Evolutionary conservation across 2,329 filamentous ascomycete species (phyloP), one percentile per base, ranked within the genome.

Genomic region (Fusarium praegraminearum): DNA sequence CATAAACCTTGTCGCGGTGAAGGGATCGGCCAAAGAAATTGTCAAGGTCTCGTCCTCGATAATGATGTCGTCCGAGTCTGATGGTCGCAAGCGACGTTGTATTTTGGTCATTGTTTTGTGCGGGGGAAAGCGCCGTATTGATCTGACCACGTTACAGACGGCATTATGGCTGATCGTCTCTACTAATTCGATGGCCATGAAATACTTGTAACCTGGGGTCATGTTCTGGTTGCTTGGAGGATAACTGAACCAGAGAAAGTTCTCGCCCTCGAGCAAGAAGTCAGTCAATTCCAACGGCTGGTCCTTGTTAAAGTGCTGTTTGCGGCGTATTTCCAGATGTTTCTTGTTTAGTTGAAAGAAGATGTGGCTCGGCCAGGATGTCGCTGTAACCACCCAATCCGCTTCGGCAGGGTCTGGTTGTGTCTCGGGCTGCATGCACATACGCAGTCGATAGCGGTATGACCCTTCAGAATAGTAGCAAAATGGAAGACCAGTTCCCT

Each of bases 261-360:
- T 97, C 8, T 77, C 75, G 0, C 92, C 93, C 18, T 79, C 70
- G 11, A 74, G 76, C 7, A 97, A 70, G 22, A 80, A 62, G 12
- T 87, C 77, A 1, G 93, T 94, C 26, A 97, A 81, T 70, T 97
- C 93, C 8, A 92, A 82, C 0, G 94, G 90, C 11, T 93, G 78
- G 72, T 97, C 92, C 71, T 90, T 92, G 13, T 90, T 90, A 74
- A 94, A 87, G 65, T 96, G 90, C 1, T 87, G 78, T 72, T 92
- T 93, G 30, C 91, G 87, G 41, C 91, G 87, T 12, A 88, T 77
- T 26, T 83, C 81, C 18, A 93, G 77, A 13, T 88, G 81, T 1
- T 79, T 75, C 1, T 78, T 82, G 71, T 97, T 97, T 64, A 97
- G 78, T 18, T 85, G 83, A 64, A 95, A 83, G 65, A 90, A 93